Evolutionary conservation across 768 basidiomycete genomes (phyloP).

Genomic region (Chiua virens): DNA sequence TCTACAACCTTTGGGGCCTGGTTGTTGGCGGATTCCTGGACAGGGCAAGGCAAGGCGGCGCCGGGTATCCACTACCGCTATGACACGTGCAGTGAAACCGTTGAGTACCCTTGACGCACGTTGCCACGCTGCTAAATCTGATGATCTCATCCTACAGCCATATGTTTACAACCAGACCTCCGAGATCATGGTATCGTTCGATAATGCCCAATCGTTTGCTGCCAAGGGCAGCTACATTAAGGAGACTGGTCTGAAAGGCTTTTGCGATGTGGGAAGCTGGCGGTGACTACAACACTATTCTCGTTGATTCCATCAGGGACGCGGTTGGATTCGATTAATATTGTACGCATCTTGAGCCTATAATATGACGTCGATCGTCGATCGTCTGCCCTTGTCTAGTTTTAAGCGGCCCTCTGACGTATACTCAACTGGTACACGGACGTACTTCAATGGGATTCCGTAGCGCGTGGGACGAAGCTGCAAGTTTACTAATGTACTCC

Average conservation of each 20-base stretch:
- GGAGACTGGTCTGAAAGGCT: slow-evolving; percentile 49
- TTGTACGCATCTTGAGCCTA: too few relatives aligned
- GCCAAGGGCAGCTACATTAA: slow-evolving; percentile 62
- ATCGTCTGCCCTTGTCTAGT: too few relatives aligned
- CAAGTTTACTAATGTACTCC: too few relatives aligned
- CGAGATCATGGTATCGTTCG: slow-evolving; percentile 61
- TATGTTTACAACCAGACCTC: slow-evolving; percentile 58
- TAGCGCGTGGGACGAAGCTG: too few relatives aligned
- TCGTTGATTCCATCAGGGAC: slow-evolving; percentile 53
- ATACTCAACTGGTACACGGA: too few relatives aligned
- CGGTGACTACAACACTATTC: slow-evolving; percentile 57
- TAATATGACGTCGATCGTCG: too few relatives aligned
- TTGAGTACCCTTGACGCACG: slow-evolving; percentile 30
- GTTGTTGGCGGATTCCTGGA: slow-evolving; percentile 55
- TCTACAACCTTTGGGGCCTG: slow-evolving; percentile 61
- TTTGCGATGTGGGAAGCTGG: slow-evolving; percentile 74
- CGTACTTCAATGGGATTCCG: too few relatives aligned
- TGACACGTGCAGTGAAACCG: slow-evolving; percentile 70
- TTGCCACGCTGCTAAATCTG: background rate
- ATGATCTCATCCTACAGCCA: slow-evolving; percentile 40
- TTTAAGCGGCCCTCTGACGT: too few relatives aligned
- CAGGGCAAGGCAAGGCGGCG: slow-evolving; percentile 19
- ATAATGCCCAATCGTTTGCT: slow-evolving; percentile 54
- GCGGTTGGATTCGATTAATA: background rate
- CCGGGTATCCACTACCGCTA: slow-evolving; percentile 51